Conservation (phyloP, 2,329 filamentous ascomycete species). For the Lasiodiplodia hormozganensis region DNA sequence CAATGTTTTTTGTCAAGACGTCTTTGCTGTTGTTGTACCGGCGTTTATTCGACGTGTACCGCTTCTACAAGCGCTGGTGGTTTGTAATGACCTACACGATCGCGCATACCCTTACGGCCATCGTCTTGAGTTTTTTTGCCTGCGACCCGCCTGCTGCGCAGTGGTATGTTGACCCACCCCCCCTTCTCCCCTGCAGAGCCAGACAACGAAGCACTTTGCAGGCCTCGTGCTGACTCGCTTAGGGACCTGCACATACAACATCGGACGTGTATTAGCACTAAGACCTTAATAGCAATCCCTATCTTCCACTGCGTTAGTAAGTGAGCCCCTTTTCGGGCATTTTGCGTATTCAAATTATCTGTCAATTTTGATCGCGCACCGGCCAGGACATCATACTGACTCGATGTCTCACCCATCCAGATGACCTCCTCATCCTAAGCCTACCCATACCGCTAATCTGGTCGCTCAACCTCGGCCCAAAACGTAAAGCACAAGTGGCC, state of each 20-base stretch:
- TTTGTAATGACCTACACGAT: constrained; percentile 14
- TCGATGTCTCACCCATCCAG: neutral
- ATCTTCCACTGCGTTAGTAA: constrained; percentile 23
- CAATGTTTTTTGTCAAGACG: constrained; percentile 30
- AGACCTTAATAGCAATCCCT: constrained; percentile 7
- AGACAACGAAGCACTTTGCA: neutral
- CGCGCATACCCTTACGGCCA: neutral
- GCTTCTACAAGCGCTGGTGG: constrained; percentile 21
- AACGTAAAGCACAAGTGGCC: neutral
- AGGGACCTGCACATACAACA: constrained; percentile 13
- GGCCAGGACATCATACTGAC: neutral
- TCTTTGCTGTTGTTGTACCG: constrained; percentile 30
- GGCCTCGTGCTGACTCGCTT: neutral
- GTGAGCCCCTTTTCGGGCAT: neutral
- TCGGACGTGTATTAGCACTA: constrained; percentile 5
- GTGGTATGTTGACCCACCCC: neutral
- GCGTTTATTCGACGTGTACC: constrained; percentile 25
- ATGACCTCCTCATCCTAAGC: constrained; percentile 22
- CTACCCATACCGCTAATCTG: constrained; percentile 16
- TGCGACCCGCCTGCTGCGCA: constrained; percentile 10
- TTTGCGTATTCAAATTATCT: neutral
- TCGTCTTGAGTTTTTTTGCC: constrained; percentile 3
- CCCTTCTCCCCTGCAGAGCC: neutral
- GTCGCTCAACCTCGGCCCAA: constrained; percentile 3
- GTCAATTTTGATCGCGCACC: neutral